These are phyloP conservation scores for Kokia cookei DNA, from an alignment of 441 rosid species.

Conservation along the genomic window DNA sequence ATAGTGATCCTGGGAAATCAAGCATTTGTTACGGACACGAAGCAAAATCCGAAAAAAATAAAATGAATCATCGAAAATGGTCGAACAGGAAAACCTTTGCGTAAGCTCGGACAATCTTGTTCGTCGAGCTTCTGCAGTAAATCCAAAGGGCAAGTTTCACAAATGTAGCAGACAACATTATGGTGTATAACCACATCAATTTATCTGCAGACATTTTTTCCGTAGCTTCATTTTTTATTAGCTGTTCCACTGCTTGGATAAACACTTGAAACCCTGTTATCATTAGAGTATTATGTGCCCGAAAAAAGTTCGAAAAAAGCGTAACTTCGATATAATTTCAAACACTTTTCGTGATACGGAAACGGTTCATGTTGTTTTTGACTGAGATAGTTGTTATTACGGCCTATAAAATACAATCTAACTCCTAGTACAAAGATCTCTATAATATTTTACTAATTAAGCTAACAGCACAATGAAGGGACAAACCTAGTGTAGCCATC, in stretches of 20 bases:
- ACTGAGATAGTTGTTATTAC: too few species aligned
- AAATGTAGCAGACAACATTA: conserved; percentile 70
- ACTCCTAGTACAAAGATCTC: too few species aligned
- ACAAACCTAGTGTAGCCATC: conserved; percentile 90
- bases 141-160: conserved; percentile 75
- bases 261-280: conserved; percentile 68
- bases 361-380: too few species aligned
- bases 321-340: too few species aligned
- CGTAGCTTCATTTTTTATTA: conserved; percentile 38
- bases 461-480: background rate
- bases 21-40: background rate
- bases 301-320: too few species aligned
- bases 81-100: conserved; percentile 52
- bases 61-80: background rate
- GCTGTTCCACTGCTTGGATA: conserved; percentile 56
- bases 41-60: background rate
- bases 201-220: conserved; percentile 39
- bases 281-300: too few species aligned
- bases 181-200: conserved; percentile 56
- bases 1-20: conserved; percentile 61
- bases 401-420: too few species aligned
- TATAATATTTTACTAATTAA: too few species aligned
- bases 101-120: conserved; percentile 79
- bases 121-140: conserved; percentile 71
- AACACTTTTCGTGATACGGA: too few species aligned